phyloP scores from a whole-genome alignment of 257 asterid genomes.

The Penstemon eatonii region DNA sequence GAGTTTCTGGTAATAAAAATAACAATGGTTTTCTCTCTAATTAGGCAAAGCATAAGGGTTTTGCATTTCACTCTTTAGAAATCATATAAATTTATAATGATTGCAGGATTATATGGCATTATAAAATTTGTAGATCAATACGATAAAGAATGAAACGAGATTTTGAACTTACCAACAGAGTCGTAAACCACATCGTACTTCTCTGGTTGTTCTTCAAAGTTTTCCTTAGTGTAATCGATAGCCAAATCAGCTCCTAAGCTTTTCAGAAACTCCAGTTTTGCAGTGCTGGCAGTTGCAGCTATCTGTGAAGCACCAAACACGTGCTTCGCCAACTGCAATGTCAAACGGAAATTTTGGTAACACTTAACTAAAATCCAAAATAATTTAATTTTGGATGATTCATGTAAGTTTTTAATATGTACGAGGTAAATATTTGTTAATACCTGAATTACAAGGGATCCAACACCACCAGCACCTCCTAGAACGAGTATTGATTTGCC shows the following conservation, averaged over 20 bases:
- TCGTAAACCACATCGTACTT: constrained; percentile 80
- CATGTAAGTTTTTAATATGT: neutral
- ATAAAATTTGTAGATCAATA: too few relatives aligned
- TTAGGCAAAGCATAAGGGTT: too few relatives aligned
- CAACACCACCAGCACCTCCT: constrained; percentile 99
- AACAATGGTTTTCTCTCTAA: too few relatives aligned
- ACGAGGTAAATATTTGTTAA: neutral
- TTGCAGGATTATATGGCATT: too few relatives aligned
- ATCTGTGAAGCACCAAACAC: constrained; percentile 88
- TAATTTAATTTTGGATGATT: too few relatives aligned
- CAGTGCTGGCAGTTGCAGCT: constrained; percentile 81
- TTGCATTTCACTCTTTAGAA: too few relatives aligned
- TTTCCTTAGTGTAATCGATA: constrained; percentile 84
- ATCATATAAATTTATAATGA: too few relatives aligned
- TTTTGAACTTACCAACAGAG: constrained; percentile 64
- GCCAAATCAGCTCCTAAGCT: constrained; percentile 83
- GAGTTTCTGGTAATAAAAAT: too few relatives aligned
- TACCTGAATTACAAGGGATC: constrained; percentile 89
- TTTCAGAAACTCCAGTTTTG: constrained; percentile 60
- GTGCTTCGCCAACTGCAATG: constrained; percentile 72
- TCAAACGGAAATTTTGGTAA: neutral
- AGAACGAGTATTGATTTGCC: constrained; percentile 86
- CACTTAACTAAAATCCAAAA: neutral
- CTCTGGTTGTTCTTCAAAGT: constrained; percentile 67
- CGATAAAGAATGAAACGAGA: too few relatives aligned